Evolutionary conservation across 106 monocot genomes (phyloP).

Genomic region (Vanilla planifolia): DNA sequence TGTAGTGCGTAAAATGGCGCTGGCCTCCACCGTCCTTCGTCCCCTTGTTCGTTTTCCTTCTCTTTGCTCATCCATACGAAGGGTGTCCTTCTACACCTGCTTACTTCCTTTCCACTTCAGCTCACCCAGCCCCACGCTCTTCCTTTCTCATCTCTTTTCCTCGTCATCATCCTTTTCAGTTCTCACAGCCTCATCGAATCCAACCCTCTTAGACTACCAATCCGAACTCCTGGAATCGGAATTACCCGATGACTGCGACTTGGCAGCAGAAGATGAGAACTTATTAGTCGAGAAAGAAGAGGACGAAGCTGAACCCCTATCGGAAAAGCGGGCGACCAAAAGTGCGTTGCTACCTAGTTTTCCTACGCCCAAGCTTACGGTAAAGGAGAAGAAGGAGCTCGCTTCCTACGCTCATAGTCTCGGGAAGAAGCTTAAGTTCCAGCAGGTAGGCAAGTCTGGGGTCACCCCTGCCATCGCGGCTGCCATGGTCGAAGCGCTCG

Average conservation of each 20-base stretch:
- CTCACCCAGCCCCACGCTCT: neutral
- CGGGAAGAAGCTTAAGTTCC: slow-evolving; percentile 87
- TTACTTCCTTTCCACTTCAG: neutral
- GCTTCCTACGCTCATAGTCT: slow-evolving; percentile 87
- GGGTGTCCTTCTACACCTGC: neutral
- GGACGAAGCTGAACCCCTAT: neutral
- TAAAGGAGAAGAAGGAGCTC: slow-evolving; percentile 95
- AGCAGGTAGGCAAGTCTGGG: slow-evolving; percentile 94
- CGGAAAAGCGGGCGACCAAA: neutral
- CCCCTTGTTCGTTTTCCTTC: neutral
- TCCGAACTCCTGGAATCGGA: neutral
- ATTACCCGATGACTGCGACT: neutral
- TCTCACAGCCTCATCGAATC: neutral
- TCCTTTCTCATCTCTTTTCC: neutral
- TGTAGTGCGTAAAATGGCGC: slow-evolving; percentile 14
- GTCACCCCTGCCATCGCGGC: slow-evolving; percentile 68
- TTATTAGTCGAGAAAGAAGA: neutral
- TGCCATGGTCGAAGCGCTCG: slow-evolving; percentile 74
- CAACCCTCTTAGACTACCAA: neutral
- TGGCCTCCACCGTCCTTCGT: slow-evolving; percentile 2
- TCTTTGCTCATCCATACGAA: neutral
- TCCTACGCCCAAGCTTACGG: slow-evolving; percentile 45
- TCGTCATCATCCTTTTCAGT: neutral
- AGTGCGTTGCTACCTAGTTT: neutral
- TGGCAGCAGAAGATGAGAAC: neutral